Conservation (phyloP, 2,329 filamentous ascomycete genomes). For the Penicillium frequentans region DNA sequence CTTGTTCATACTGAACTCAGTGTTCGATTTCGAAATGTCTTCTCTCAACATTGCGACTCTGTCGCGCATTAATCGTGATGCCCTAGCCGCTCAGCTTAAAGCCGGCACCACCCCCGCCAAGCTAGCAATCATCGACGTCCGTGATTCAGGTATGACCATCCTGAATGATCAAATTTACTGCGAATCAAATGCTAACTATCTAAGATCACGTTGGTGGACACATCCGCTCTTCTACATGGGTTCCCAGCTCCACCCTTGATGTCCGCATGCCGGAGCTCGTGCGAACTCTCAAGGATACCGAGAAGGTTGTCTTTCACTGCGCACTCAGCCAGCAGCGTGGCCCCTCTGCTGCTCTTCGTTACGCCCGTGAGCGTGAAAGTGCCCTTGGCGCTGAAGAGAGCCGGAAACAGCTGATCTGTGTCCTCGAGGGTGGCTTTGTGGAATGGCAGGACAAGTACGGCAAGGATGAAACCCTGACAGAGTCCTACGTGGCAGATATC, state of each 20-base stretch:
- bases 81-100: conserved; percentile 66
- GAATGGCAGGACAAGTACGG: conserved; percentile 85
- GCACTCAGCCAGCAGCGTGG: conserved; percentile 88
- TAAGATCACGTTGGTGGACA: conserved; percentile 88
- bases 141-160: conserved; percentile 66
- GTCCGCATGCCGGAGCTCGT: conserved; percentile 79
- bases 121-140: conserved; percentile 81
- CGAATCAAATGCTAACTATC: background rate
- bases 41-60: conserved; percentile 63
- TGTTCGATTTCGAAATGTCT: conserved; percentile 34
- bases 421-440: conserved; percentile 81
- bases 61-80: conserved; percentile 65
- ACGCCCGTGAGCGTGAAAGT: conserved; percentile 64
- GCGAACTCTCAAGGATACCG: conserved; percentile 71
- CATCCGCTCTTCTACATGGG: conserved; percentile 74
- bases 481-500: conserved; percentile 79
- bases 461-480: conserved; percentile 74
- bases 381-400: conserved; percentile 44
- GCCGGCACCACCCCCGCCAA: conserved; percentile 48
- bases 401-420: conserved; percentile 68
- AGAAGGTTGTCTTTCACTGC: conserved; percentile 92
- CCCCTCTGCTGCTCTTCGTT: conserved; percentile 77
- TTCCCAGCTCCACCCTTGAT: conserved; percentile 72
- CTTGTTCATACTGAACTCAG: background rate
- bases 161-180: background rate